Percentiles rank a stretch among this genome's conserved stretches.
These are phyloP conservation scores for Cryphonectria nitschkei DNA, from an alignment of 2,329 filamentous ascomycete genomes.

Conservation along the genomic window DNA sequence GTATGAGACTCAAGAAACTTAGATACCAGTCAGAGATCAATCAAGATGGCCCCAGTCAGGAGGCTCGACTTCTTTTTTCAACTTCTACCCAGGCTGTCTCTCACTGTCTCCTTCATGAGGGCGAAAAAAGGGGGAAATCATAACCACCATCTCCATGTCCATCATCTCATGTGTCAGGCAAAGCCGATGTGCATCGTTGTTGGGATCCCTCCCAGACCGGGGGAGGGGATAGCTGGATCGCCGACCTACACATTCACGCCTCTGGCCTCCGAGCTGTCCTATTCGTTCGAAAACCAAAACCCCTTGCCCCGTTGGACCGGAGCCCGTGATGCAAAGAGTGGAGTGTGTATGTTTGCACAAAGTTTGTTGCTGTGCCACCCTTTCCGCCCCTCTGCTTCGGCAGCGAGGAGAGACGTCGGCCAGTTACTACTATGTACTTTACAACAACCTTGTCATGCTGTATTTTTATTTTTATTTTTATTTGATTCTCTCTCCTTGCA, in stretches of 20 bases:
- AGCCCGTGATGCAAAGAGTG: not conserved
- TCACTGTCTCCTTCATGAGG: not conserved
- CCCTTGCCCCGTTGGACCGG: not conserved
- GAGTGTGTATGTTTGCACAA: not conserved
- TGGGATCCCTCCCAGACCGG: not conserved
- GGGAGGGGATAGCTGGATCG: not conserved
- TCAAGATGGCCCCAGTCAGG: not conserved
- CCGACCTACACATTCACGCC: not conserved
- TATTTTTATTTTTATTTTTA: not conserved
- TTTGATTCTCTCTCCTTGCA: not conserved
- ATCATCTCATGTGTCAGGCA: not conserved
- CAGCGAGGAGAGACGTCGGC: not conserved
- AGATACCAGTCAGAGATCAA: constrained; percentile 8
- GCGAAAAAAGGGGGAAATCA: not conserved
- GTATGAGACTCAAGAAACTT: constrained; percentile 11
- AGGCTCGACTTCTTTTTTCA: not conserved
- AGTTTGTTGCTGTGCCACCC: not conserved
- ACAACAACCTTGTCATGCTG: not conserved
- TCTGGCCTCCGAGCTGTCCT: not conserved
- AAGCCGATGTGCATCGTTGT: not conserved
- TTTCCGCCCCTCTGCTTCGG: not conserved
- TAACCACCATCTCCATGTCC: not conserved
- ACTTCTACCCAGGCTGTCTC: not conserved
- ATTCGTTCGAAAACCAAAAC: not conserved
- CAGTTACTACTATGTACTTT: not conserved